These are phyloP conservation scores for Apophysomyces trapeziformis DNA, from an alignment of 371 early-diverging fungal genomes.

Conservation along the genomic window DNA sequence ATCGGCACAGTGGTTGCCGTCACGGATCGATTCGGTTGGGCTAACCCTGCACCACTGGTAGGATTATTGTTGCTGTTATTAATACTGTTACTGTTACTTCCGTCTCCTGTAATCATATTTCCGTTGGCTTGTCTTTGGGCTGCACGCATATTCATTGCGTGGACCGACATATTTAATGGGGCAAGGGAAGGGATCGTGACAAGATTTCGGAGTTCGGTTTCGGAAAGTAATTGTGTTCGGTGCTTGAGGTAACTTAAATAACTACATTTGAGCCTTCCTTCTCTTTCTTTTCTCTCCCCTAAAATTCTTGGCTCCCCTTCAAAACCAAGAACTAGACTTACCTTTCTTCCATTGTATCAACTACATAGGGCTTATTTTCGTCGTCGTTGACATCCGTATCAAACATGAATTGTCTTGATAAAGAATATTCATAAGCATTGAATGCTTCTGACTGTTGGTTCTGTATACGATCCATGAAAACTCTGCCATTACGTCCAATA, in stretches of 20 bases:
- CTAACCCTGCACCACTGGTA: no score
- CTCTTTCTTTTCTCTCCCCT: conserved; percentile 5
- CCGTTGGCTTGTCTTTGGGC: conserved; percentile 19
- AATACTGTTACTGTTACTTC: not conserved
- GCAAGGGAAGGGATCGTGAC: conserved; percentile 44
- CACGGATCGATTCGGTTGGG: not conserved
- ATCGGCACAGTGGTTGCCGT: conserved; percentile 12
- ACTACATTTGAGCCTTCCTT: not conserved
- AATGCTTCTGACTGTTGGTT: not conserved
- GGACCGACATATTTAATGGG: conserved; percentile 30
- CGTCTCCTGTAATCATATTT: conserved; percentile 9
- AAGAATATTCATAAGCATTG: not conserved
- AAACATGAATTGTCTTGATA: conserved; percentile 23
- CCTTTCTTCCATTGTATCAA: conserved; percentile 52
- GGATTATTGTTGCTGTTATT: no score
- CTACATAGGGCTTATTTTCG: conserved; percentile 35
- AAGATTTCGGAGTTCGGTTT: conserved; percentile 57
- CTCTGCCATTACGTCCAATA: conserved; percentile 64
- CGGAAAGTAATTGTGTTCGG: conserved; percentile 53
- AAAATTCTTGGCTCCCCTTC: conserved; percentile 10
- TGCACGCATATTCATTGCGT: conserved; percentile 13
- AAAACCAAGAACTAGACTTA: conserved; percentile 8
- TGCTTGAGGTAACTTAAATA: conserved; percentile 41
- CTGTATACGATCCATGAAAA: conserved; percentile 55
- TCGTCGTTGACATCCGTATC: conserved; percentile 60